Percentiles rank a stretch among this genome's conserved stretches.
Conservation (phyloP, 805 yeast genomes). For the Myxozyma kluyveri region DNA sequence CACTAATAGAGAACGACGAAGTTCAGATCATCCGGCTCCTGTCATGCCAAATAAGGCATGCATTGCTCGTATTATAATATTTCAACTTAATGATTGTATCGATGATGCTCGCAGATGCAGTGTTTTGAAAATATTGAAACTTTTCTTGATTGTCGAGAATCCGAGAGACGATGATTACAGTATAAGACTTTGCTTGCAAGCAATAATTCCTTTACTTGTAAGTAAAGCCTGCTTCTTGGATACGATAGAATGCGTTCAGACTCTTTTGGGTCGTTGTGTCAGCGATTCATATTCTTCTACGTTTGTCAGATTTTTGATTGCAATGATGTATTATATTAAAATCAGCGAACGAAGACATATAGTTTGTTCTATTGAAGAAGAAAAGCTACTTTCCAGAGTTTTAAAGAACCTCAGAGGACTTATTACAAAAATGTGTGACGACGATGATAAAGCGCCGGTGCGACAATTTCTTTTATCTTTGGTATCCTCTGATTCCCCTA, state of each 20-base stretch:
- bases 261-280: too few species aligned
- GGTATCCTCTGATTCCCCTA: conserved; percentile 2
- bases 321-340: conserved; percentile 6
- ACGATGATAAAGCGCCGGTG: too few species aligned
- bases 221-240: conserved; percentile 9
- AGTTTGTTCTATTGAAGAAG: too few species aligned
- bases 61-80: conserved; percentile 12
- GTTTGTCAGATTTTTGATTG: conserved; percentile 9
- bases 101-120: conserved; percentile 9
- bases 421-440: neutral
- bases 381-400: too few species aligned
- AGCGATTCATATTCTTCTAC: too few species aligned
- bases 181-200: conserved; percentile 16
- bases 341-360: too few species aligned
- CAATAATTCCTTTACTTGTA: conserved; percentile 9
- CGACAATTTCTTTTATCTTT: conserved; percentile 1
- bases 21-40: too few species aligned
- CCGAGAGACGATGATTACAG: neutral
- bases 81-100: conserved; percentile 2
- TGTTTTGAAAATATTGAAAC: conserved; percentile 5
- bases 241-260: too few species aligned
- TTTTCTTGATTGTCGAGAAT: conserved; percentile 4
- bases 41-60: too few species aligned
- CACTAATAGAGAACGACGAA: too few species aligned
- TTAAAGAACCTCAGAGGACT: too few species aligned